A percentile compares a stretch with the other conserved stretches of the same genome.
These are phyloP conservation scores for Lodderomyces orthopsilosis DNA, from an alignment of 1,139 yeast genomes.

Conservation along the genomic window DNA sequence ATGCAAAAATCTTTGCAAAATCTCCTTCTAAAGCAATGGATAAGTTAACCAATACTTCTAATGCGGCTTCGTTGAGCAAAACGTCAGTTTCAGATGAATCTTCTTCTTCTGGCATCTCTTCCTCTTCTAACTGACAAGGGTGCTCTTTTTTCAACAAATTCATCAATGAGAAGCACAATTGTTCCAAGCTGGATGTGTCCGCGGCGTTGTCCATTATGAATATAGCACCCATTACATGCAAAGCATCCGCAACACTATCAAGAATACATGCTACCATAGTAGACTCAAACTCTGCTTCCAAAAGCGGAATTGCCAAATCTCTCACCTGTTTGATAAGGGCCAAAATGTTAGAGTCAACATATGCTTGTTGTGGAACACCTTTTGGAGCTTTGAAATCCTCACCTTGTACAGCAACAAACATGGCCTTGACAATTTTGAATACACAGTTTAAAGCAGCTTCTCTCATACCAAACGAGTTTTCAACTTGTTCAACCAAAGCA, in stretches of 20 bases:
- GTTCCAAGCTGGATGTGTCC: slow-evolving; percentile 60
- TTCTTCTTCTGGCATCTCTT: slow-evolving; percentile 51
- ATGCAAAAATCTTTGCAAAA: slow-evolving; percentile 67
- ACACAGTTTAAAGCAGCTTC: slow-evolving; percentile 80
- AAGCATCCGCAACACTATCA: slow-evolving; percentile 70
- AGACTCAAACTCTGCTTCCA: slow-evolving; percentile 78
- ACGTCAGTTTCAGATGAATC: slow-evolving; percentile 89
- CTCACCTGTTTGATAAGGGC: slow-evolving; percentile 66
- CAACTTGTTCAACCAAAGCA: slow-evolving; percentile 68
- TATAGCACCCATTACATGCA: slow-evolving; percentile 71
- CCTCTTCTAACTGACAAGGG: slow-evolving; percentile 67
- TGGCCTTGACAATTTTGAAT: slow-evolving; percentile 79
- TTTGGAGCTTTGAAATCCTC: slow-evolving; percentile 57
- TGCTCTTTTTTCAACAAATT: slow-evolving; percentile 76
- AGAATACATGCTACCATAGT: slow-evolving; percentile 77
- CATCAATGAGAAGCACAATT: slow-evolving; percentile 67
- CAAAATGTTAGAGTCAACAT: slow-evolving; percentile 56
- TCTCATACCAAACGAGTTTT: slow-evolving; percentile 87
- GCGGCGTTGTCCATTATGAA: slow-evolving; percentile 59
- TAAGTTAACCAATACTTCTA: slow-evolving; percentile 79
- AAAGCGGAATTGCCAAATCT: slow-evolving; percentile 56
- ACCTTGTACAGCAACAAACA: slow-evolving; percentile 57
- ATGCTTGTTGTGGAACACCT: slow-evolving; percentile 67
- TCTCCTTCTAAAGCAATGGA: slow-evolving; percentile 73
- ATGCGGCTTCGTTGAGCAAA: slow-evolving; percentile 76